Evolutionary conservation across 352 stramenopile genomes (phyloP).

Genomic region (Peronospora farinosa): DNA sequence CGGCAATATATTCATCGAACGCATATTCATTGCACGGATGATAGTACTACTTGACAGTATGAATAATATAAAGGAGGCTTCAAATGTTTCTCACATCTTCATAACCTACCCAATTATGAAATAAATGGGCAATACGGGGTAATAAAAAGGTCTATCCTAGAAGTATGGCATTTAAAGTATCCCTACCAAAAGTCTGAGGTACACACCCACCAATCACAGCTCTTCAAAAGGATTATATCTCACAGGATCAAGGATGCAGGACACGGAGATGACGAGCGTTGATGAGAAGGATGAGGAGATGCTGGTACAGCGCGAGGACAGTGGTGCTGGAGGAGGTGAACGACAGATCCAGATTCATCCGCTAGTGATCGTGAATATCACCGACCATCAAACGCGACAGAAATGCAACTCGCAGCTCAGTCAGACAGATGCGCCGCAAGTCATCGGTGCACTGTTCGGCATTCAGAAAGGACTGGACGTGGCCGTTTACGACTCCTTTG

Average conservation of each 20-base stretch:
- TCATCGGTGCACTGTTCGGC: slow-evolving; percentile 90
- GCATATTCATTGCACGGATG: too few species aligned
- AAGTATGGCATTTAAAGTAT: too few species aligned
- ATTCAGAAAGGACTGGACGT: slow-evolving; percentile 80
- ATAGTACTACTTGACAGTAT: too few species aligned
- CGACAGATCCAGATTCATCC: slow-evolving; percentile 74
- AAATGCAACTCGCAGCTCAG: slow-evolving; percentile 50
- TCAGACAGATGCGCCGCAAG: slow-evolving; percentile 41
- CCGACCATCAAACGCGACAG: slow-evolving; percentile 91
- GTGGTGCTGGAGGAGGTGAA: slow-evolving; percentile 44
- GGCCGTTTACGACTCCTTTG: slow-evolving; percentile 83
- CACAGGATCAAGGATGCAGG: slow-evolving; percentile 23
- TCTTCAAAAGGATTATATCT: too few species aligned
- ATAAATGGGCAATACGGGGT: too few species aligned
- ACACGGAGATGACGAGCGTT: slow-evolving; percentile 55
- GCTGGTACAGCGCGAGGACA: slow-evolving; percentile 41
- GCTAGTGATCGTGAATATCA: slow-evolving; percentile 91
- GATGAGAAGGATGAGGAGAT: slow-evolving; percentile 41
- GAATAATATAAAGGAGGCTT: too few species aligned
- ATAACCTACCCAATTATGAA: too few species aligned
- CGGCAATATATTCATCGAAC: too few species aligned
- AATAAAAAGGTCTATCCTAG: too few species aligned
- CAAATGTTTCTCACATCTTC: too few species aligned
- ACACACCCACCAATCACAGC: too few species aligned
- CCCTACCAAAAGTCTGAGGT: too few species aligned